Base-by-base conservation (phyloP, 768 basidiomycete genomes). In the Amanita subjunquillea region DNA sequence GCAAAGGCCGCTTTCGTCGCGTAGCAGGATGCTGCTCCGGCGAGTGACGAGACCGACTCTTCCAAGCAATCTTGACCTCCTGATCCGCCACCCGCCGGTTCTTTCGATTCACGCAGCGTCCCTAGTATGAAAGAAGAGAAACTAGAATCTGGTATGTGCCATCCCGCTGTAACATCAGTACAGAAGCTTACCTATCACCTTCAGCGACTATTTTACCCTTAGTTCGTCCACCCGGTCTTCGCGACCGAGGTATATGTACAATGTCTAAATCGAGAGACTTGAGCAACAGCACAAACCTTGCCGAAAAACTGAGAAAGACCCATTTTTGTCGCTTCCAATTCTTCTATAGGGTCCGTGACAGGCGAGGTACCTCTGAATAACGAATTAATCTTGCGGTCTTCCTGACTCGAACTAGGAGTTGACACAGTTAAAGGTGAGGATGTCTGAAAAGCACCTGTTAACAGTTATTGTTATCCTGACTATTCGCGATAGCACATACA, bases 361-460 rank as follows among this genome's bases (percentile, higher is more conserved):
- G 51, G 51, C 22, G 51, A 53, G 10, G 51, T 46, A 27, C 23
- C 36, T 10, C 37, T 30, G 36, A 53, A 53, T 40, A 53, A 10
- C 17, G 4, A 5, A 27, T 37, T 34, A 38, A 45, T 53, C 36
- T 46, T 53, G 6, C 44, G 34, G 10, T 53, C 51, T 53, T 37
- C 43, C 23, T 53, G 51, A 25, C 51, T 53, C 6, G 51, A 53
- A 36, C 29, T 53, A n/a, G 20, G 51, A n/a, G 43, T 53, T 27
- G 51, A 29, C 13, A 52, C 4, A 2, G 51, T 52, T 41, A 27
- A 30, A 22, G 51, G 51, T 42, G 51, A 53, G 27, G 51, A 53
- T 20, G 40, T 38, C 27, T 34, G 34, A 20, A 34, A 44, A 15
- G 36, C 15, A 10, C 51, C 51, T 53, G n/a, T 13, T 20, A 25